phyloP scores from a whole-genome alignment of 257 asterid species.

The Rubia yunnanensis region DNA sequence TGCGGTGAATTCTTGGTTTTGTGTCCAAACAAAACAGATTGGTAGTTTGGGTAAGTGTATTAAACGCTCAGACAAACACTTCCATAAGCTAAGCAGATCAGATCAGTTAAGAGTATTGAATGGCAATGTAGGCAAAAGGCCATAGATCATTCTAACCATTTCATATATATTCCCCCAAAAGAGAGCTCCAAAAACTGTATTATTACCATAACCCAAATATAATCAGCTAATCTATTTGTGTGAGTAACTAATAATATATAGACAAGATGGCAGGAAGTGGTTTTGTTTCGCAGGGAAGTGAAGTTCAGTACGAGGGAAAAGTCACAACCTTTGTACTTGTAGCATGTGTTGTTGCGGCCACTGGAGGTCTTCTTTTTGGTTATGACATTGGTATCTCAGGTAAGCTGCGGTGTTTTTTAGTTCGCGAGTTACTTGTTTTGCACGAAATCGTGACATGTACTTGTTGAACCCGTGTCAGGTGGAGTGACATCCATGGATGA shows the following conservation, averaged over 20 bases:
- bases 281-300: constrained; percentile 3
- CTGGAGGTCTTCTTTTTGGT: constrained; percentile 53
- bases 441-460: neutral
- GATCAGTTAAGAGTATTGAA: neutral
- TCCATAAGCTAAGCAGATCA: neutral
- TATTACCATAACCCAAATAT: neutral
- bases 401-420: neutral
- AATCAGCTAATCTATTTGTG: neutral
- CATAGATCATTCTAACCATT: neutral
- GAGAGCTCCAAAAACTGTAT: neutral
- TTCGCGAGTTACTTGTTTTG: neutral
- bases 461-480: constrained; percentile 20
- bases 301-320: constrained; percentile 26
- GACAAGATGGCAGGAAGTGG: constrained; percentile 34
- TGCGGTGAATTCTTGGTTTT: neutral
- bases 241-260: neutral
- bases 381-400: constrained; percentile 58
- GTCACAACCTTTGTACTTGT: constrained; percentile 34
- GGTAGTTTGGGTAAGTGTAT: neutral
- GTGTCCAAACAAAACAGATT: neutral
- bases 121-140: neutral
- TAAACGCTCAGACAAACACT: neutral
- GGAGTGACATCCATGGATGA: constrained; percentile 70
- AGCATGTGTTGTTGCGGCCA: constrained; percentile 42
- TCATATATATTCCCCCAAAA: neutral